These are phyloP conservation scores for Lolium rigidum DNA, from an alignment of 176 grass and related monocot genomes.

Conservation along the genomic window DNA sequence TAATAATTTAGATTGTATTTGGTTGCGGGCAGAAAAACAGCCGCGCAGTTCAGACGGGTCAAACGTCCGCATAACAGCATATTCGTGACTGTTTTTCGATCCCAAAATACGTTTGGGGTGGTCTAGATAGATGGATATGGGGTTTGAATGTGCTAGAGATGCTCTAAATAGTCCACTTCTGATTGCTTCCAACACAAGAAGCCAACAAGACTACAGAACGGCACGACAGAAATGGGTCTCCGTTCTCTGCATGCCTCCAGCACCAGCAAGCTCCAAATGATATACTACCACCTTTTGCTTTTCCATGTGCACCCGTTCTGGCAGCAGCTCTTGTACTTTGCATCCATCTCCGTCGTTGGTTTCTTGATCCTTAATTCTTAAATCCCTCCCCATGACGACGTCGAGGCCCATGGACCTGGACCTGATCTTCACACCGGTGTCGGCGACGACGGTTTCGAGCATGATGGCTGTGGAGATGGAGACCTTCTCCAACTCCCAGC, in stretches of 20 bases:
- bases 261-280: background rate
- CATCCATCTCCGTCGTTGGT: constrained; percentile 50
- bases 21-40: no score
- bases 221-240: background rate
- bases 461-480: constrained; percentile 70
- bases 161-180: constrained; percentile 35
- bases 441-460: constrained; percentile 65
- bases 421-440: constrained; percentile 72
- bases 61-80: no score
- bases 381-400: constrained; percentile 49
- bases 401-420: constrained; percentile 40
- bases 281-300: constrained; percentile 35
- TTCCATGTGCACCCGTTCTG: constrained; percentile 64
- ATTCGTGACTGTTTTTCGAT: no score
- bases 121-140: no score
- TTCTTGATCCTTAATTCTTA: constrained; percentile 62
- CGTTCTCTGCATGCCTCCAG: background rate
- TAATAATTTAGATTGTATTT: no score
- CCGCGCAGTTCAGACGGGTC: no score
- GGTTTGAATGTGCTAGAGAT: no score
- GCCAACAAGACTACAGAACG: background rate
- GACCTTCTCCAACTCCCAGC: constrained; percentile 73
- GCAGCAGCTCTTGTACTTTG: constrained; percentile 71
- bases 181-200: constrained; percentile 12
- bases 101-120: no score